phyloP scores from a whole-genome alignment of 257 asterid genomes.

The Lycium barbarum region DNA sequence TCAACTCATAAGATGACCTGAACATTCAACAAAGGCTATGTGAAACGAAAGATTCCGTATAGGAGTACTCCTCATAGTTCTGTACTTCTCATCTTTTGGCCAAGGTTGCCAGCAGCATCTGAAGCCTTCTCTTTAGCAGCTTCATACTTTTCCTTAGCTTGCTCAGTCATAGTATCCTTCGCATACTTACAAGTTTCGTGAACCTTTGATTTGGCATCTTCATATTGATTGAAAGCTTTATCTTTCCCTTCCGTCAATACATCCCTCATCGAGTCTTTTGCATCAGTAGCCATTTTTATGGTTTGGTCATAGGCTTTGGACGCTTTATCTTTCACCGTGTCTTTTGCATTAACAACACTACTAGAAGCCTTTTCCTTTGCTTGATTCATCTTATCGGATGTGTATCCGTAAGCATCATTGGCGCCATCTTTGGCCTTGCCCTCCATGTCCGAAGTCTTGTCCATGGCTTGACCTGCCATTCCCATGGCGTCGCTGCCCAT shows the following conservation, averaged over 20 bases:
- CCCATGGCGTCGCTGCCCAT: background rate
- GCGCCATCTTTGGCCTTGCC: constrained; percentile 29
- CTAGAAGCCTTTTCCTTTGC: constrained; percentile 26
- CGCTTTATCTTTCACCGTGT: constrained; percentile 30
- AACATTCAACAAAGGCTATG: background rate
- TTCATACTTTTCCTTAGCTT: constrained; percentile 52
- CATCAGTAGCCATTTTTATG: constrained; percentile 47
- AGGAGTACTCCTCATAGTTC: constrained; percentile 50
- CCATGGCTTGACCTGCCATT: constrained; percentile 32
- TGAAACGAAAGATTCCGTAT: too few species aligned
- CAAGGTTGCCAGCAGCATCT: constrained; percentile 51
- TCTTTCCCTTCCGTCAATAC: constrained; percentile 36
- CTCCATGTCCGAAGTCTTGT: constrained; percentile 45
- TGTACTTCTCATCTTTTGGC: constrained; percentile 43
- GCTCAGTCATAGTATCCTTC: constrained; percentile 43
- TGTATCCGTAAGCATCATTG: background rate
- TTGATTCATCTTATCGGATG: constrained; percentile 19
- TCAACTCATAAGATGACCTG: background rate
- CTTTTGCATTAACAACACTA: constrained; percentile 36
- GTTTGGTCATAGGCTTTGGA: constrained; percentile 18
- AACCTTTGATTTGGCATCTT: constrained; percentile 44
- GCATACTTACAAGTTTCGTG: constrained; percentile 40
- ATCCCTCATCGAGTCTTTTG: constrained; percentile 28
- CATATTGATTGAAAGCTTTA: constrained; percentile 28
- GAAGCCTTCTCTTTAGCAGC: constrained; percentile 65